Evolutionary conservation across 352 stramenopile genomes (phyloP), one percentile per base, ranked within the genome.

Genomic region (Globisporangium mamillatum): DNA sequence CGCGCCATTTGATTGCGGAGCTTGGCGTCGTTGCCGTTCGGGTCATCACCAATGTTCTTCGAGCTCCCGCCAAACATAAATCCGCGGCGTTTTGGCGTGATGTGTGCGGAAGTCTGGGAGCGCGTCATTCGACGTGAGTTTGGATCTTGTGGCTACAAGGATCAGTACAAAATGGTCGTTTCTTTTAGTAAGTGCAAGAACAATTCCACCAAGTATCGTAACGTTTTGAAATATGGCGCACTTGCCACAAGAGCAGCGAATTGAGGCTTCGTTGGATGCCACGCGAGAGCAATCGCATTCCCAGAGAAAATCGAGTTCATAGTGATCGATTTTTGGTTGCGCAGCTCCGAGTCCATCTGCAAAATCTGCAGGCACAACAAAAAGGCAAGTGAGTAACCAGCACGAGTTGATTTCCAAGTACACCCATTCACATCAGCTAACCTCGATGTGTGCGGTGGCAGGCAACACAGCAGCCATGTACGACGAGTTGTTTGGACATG

Each of bases 31-130:
- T 63, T 69, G 20, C 63, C 54, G 29, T 67, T 24, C 7, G 62
- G 36, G 8, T 86, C 79, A 3, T 81, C 76, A 16, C 53, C 53
- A n/a, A 73, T 60, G 1, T 69, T 74, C 64, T 77, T 81, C 24
- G 32, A 73, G 48, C 71, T 88, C 0, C 77, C 75, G 25, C 82
- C 82, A 63, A 93, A 93, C 77, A 88, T 89, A 71, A 93, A 91
- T 1, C 83, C 71, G 7, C 78, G 80, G 6, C 82, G 81, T 12
- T 80, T 76, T 25, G 72, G 80, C 16, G 74, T 75, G 2, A 75
- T 68, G 22, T 82, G 77, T 0, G 67, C 73, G 12, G 74, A 79
- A 12, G 79, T 84, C 16, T 79, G 67, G 0, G 69, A 66, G 8
- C 77, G 75, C 7, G 75, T 81, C 7, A 76, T 66, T 1, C 77